Base-by-base conservation (phyloP, 1,284 basidiomycete species). In the Ceratobasidium sp. region DNA sequence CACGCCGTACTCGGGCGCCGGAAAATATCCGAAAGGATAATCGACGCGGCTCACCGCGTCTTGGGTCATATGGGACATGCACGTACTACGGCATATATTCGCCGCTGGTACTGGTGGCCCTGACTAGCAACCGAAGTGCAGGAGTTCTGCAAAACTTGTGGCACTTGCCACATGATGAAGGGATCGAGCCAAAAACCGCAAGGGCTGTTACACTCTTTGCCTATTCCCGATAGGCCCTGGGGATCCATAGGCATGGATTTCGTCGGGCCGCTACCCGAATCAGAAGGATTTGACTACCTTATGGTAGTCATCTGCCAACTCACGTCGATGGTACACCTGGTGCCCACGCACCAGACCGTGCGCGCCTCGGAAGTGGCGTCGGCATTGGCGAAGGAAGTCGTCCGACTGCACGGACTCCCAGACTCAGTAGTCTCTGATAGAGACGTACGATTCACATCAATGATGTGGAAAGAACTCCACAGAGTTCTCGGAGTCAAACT, bases 231-330 rank as follows among this genome's bases (percentile, higher is more conserved):
- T 0, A 46, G 78, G 6, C 86, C 86, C 12, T 88, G 86, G 86
- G 82, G 86, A 68, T 77, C 82, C 0, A 85, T 89, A 4, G 85
- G 85, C 0, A 85, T 89, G 12, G 87, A 89, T 71, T 89, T 89
- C 76, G 84, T 89, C 0, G 86, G 87, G 1, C 86, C 86, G 0
- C 78, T 89, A 0, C 87, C 86, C 0, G 69, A 80, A 6, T 86
- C 84, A 0, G 76, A 73, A 0, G 84, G 84, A 72, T 33, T 83
- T 4, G 79, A 86, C 70, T 83, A 85, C 0, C 79, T 82, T 0
- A 87, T 83, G 79, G 85, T 89, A 80, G 79, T 88, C 0, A 86
- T 87, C 0, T 83, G 85, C 80, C 82, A 84, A 9, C 79, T 87
- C 1, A 84, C 85, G 7, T 82, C 82, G 0, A 85, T 87, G 82